phyloP scores from a whole-genome alignment of 176 grass and related monocot species.

The Avena eriantha region DNA sequence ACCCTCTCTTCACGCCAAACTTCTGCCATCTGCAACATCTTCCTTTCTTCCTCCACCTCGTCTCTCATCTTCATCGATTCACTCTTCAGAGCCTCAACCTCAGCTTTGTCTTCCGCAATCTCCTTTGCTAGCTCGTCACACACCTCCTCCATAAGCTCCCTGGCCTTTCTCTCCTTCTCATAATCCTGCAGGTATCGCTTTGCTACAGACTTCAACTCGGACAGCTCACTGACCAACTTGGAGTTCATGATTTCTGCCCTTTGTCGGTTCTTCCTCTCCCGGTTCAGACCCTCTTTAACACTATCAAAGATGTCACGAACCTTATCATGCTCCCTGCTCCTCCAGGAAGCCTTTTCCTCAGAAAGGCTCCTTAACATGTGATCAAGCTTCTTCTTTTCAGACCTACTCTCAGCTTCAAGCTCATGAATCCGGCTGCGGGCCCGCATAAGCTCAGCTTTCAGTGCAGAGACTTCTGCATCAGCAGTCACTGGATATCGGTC shows the following conservation, averaged over 20 bases:
- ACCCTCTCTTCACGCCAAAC: conserved; percentile 98
- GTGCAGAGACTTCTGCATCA: conserved; percentile 52
- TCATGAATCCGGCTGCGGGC: conserved; percentile 52
- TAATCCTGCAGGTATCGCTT: conserved; percentile 63
- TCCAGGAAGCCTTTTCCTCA: conserved; percentile 67
- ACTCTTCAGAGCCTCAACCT: conserved; percentile 74
- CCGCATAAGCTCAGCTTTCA: conserved; percentile 58
- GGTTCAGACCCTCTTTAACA: conserved; percentile 63
- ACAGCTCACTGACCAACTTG: conserved; percentile 61
- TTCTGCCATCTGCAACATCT: conserved; percentile 97
- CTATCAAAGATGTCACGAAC: conserved; percentile 53
- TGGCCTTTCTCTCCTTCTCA: conserved; percentile 78
- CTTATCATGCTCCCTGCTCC: conserved; percentile 72
- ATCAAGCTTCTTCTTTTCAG: conserved; percentile 69
- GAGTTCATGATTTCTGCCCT: conserved; percentile 66
- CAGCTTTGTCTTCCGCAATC: conserved; percentile 76
- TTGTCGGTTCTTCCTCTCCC: conserved; percentile 67
- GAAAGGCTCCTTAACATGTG: conserved; percentile 61
- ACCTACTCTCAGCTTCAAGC: conserved; percentile 57
- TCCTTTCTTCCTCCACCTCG: conserved; percentile 84
- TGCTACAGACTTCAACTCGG: conserved; percentile 58
- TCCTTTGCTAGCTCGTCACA: conserved; percentile 81
- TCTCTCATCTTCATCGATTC: conserved; percentile 73
- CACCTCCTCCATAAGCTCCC: conserved; percentile 76
- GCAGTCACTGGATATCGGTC: conserved; percentile 26